These are phyloP conservation scores for Boletus insuetus DNA, from an alignment of 768 basidiomycete genomes.

Conservation along the genomic window DNA sequence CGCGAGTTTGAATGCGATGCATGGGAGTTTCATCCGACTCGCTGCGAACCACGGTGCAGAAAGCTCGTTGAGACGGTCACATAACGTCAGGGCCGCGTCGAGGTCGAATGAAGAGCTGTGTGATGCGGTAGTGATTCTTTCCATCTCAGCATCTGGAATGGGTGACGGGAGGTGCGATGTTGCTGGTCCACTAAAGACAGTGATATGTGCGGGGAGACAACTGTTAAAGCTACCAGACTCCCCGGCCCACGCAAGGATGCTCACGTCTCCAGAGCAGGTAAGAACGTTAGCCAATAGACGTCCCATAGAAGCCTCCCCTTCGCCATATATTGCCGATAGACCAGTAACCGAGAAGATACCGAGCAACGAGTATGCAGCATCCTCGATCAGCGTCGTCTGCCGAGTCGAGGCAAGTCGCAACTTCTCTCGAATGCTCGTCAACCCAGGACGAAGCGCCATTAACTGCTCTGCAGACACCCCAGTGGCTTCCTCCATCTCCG, in stretches of 20 bases:
- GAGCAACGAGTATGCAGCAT: neutral
- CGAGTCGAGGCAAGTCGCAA: neutral
- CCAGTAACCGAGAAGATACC: neutral
- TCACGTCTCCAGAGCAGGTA: neutral
- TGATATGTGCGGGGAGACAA: neutral
- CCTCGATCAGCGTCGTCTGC: neutral
- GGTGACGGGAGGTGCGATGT: neutral
- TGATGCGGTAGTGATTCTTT: neutral
- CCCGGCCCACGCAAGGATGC: neutral
- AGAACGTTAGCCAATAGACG: neutral
- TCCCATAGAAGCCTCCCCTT: neutral
- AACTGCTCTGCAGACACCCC: neutral
- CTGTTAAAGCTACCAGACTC: neutral
- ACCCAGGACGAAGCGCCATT: neutral
- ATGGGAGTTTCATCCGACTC: neutral
- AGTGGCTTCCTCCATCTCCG: neutral
- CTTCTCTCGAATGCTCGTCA: neutral
- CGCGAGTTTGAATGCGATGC: neutral
- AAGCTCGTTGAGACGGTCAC: neutral
- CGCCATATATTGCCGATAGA: neutral
- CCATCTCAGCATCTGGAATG: neutral
- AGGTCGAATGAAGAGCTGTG: neutral
- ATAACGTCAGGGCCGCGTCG: neutral
- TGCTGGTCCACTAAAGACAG: neutral
- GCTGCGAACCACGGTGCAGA: neutral